Evolutionary conservation across 2,329 filamentous ascomycete genomes (phyloP).

Genomic region (Pyricularia sp.): DNA sequence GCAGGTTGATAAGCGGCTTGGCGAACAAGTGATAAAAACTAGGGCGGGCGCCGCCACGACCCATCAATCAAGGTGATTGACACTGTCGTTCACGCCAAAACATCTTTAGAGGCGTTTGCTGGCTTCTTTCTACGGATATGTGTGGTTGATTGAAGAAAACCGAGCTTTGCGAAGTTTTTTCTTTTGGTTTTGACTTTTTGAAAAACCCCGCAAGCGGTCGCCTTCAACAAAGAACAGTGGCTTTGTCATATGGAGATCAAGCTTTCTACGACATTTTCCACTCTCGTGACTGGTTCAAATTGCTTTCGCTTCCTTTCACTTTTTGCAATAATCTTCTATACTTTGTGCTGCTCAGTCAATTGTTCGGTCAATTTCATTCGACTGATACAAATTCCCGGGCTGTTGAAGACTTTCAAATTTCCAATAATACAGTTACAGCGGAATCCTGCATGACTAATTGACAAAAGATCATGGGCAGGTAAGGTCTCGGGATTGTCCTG

Average conservation of each 20-base stretch:
- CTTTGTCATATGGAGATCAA: background rate
- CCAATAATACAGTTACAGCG: too few relatives aligned
- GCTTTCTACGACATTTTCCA: background rate
- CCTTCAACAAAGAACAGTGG: background rate
- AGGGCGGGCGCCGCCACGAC: background rate
- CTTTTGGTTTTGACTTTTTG: background rate
- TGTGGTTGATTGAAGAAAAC: background rate
- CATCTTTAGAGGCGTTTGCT: background rate
- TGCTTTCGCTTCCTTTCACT: background rate
- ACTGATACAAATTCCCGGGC: too few relatives aligned
- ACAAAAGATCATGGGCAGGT: too few relatives aligned
- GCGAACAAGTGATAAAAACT: background rate
- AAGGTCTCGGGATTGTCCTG: too few relatives aligned
- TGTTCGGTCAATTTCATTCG: too few relatives aligned
- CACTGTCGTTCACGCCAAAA: background rate
- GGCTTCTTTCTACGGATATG: background rate
- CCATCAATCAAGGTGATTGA: background rate
- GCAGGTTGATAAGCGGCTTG: background rate
- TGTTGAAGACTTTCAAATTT: too few relatives aligned
- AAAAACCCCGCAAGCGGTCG: background rate
- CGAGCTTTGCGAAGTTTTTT: background rate
- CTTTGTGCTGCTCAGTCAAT: too few relatives aligned
- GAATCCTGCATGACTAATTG: too few relatives aligned
- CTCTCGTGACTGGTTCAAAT: background rate
- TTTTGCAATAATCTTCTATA: background rate